A percentile compares a stretch with the other conserved stretches of the same genome.
Evolutionary conservation across 805 yeast species (phyloP).

Genomic region (Sugiyamaella chiloensis): DNA sequence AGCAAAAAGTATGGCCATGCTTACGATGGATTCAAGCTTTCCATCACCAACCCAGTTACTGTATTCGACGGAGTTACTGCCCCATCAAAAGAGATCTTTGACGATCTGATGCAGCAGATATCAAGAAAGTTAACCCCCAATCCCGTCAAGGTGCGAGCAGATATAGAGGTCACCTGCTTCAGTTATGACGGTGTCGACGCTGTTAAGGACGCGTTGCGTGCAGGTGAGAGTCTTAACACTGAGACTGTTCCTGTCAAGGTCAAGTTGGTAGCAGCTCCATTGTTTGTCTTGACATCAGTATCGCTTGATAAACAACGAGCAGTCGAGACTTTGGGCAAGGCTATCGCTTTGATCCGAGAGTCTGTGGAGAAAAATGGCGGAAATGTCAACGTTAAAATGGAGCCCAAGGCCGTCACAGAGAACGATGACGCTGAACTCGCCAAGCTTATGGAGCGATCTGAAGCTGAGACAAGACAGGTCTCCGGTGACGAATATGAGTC

Average conservation of each 20-base stretch:
- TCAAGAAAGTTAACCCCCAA: conserved; percentile 95
- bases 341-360: conserved; percentile 72
- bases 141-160: conserved; percentile 97
- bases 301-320: conserved; percentile 91
- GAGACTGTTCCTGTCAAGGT: conserved; percentile 88
- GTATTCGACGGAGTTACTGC: conserved; percentile 79
- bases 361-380: conserved; percentile 76
- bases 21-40: conserved; percentile 93
- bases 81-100: conserved; percentile 70
- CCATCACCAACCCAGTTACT: conserved; percentile 81
- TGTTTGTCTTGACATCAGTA: conserved; percentile 89
- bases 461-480: conserved; percentile 80
- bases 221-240: conserved; percentile 81
- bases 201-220: conserved; percentile 79
- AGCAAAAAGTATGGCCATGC: conserved; percentile 95
- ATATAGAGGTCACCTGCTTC: conserved; percentile 95
- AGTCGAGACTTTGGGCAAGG: conserved; percentile 69
- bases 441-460: conserved; percentile 90
- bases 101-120: conserved; percentile 82
- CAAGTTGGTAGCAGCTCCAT: conserved; percentile 95
- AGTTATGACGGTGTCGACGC: conserved; percentile 98
- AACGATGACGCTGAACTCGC: conserved; percentile 97
- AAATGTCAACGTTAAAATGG: conserved; percentile 88
- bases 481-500: conserved; percentile 70
- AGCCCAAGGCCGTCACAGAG: conserved; percentile 98